These are phyloP conservation scores for Aspergillus aculeatinus DNA, from an alignment of 2,329 filamentous ascomycete species.

Conservation along the genomic window DNA sequence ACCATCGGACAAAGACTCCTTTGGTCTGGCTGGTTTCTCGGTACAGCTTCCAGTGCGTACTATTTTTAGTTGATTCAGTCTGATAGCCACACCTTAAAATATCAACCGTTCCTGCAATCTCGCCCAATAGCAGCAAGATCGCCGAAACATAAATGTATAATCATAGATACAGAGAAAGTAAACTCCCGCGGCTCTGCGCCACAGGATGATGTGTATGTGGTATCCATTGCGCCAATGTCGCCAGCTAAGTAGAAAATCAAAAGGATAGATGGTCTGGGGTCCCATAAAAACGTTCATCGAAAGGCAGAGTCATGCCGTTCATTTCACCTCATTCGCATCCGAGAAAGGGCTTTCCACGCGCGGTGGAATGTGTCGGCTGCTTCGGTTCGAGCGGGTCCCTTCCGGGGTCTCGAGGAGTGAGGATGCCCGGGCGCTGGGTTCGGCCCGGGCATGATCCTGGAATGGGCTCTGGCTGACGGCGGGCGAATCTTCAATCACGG, in stretches of 20 bases:
- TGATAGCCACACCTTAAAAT: not conserved
- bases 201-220: not conserved
- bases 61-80: not conserved
- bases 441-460: constrained; percentile 26
- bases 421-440: constrained; percentile 23
- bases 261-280: not conserved
- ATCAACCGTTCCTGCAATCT: not conserved
- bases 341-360: constrained; percentile 45
- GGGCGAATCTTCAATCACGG: constrained; percentile 31
- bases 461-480: constrained; percentile 29
- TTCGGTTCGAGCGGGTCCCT: constrained; percentile 31
- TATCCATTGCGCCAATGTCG: constrained; percentile 12
- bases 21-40: too few species aligned
- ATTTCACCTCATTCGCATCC: constrained; percentile 46
- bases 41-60: too few species aligned
- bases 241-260: not conserved
- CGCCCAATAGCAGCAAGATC: not conserved
- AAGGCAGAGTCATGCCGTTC: constrained; percentile 16
- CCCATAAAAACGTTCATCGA: constrained; percentile 6
- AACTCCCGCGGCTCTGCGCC: constrained; percentile 6
- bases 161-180: constrained; percentile 9
- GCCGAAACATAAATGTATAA: constrained; percentile 4
- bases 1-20: too few species aligned
- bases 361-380: constrained; percentile 28
- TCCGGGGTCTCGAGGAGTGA: constrained; percentile 17